Base-by-base conservation (phyloP, 2,329 filamentous ascomycete genomes). In the Scedosporium minutisporum region DNA sequence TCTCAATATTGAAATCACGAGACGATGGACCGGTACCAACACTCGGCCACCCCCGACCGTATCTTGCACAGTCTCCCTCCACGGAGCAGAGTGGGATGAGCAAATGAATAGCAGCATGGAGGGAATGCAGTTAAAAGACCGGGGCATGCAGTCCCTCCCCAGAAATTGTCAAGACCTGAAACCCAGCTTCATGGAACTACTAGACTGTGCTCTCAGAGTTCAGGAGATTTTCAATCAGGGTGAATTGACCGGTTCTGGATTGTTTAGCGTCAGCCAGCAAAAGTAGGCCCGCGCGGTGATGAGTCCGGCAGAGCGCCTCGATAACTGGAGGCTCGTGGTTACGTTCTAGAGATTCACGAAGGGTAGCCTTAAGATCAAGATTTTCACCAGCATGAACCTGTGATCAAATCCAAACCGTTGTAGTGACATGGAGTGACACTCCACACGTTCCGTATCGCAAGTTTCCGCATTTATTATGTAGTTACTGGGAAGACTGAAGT, bases 401-500 rank as follows among this genome's bases (percentile, higher is more conserved):
- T 14, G 10, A 38, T 38, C 33, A 38, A 38, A 38, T 38, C 10
- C 33, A 14, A 38, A 38, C 33, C 33, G 33, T 14, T 12, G 5
- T 3, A 12, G 33, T 38, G 33, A 38, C 33, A 12, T 12, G 5
- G 0, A 12, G 33, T 38, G 33, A 38, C 33, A 12, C 9, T 38
- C 33, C 10, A 10, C 10, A 14, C 9, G 33, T 38, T 38, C 10
- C 33, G 10, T 33, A 6, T 33, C 29, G 29, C 29, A 33, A 33
- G 3, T 7, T 9, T 9, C 6, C 6, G 29, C 6, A 38, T 38
- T 18, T 58, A 41, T 29, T 57, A 57, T 27, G 53, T 23, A 27
- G 29, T 25, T 62, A 55, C 25, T 42, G 53, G 23, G 42, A n/a
- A 23, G 65, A 53, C 42, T 70, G 74, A 62, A 74, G 66, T 60